These are phyloP conservation scores for Cutaneotrichosporon dermatis DNA, from an alignment of 1,284 basidiomycete species.

Conservation along the genomic window DNA sequence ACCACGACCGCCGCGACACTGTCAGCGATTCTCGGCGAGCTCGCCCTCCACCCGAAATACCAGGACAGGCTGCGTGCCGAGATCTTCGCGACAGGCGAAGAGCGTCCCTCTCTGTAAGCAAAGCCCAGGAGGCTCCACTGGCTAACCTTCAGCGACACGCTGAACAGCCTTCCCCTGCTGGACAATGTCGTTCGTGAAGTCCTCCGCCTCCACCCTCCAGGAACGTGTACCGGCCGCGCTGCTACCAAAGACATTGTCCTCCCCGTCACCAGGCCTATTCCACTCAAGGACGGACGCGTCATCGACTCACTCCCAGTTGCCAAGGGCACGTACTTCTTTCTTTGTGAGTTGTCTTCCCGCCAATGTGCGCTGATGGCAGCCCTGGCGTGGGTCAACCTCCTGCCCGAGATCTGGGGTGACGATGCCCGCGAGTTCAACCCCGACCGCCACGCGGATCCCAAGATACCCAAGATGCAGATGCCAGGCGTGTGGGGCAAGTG, in stretches of 20 bases:
- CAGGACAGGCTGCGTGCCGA: constrained; percentile 58
- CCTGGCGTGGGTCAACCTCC: constrained; percentile 54
- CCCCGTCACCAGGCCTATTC: constrained; percentile 53
- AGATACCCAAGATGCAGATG: constrained; percentile 50
- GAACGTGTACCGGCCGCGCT: constrained; percentile 60
- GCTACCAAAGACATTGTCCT: constrained; percentile 58
- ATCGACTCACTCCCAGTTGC: constrained; percentile 27
- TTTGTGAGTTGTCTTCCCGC: constrained; percentile 50
- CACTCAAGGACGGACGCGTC: constrained; percentile 34
- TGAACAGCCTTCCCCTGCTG: constrained; percentile 53
- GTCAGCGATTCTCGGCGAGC: constrained; percentile 64
- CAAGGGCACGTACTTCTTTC: constrained; percentile 25
- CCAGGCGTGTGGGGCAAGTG: constrained; percentile 57
- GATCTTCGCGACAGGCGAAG: constrained; percentile 36
- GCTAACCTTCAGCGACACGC: constrained; percentile 18
- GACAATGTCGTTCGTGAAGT: constrained; percentile 62
- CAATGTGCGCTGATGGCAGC: constrained; percentile 22
- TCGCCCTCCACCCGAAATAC: constrained; percentile 54
- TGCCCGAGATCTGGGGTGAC: constrained; percentile 58
- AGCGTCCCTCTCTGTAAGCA: constrained; percentile 12
- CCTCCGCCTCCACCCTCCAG: constrained; percentile 60
- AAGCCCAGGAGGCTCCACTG: too few species aligned
- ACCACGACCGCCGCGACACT: constrained; percentile 70
- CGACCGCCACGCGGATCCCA: constrained; percentile 49
- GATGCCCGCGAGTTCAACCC: constrained; percentile 63